Conservation (phyloP, 108 stramenopile species). For the Skeletonema marinoi region DNA sequence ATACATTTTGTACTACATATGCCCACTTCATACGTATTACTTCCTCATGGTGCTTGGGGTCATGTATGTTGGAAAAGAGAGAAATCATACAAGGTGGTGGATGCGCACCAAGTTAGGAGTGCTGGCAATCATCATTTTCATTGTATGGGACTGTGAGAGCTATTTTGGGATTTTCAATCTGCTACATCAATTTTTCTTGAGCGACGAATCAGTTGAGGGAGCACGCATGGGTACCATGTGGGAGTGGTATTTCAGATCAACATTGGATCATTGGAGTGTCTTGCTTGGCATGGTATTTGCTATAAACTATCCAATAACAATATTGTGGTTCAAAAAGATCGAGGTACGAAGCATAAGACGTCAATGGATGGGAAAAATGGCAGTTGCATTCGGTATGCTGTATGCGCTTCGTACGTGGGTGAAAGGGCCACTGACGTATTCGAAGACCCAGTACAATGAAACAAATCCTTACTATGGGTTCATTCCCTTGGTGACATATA, state of each 20-base stretch:
- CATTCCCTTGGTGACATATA: conserved; percentile 90
- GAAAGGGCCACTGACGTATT: conserved; percentile 70
- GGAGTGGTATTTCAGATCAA: conserved; percentile 98
- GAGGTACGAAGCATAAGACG: conserved; percentile 52
- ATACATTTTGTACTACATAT: conserved; percentile 98
- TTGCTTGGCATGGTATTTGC: conserved; percentile 97
- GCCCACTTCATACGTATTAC: conserved; percentile 97
- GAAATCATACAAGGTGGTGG: conserved; percentile 90
- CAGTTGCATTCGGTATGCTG: conserved; percentile 57
- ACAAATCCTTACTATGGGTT: conserved; percentile 96
- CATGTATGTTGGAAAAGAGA: conserved; percentile 77
- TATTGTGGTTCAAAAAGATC: conserved; percentile 84
- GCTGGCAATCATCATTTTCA: conserved; percentile 81
- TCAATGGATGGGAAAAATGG: conserved; percentile 70
- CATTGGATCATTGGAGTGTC: conserved; percentile 95
- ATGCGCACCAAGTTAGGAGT: conserved; percentile 86
- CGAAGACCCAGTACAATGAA: conserved; percentile 90
- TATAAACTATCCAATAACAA: conserved; percentile 89
- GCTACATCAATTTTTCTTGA: conserved; percentile 82
- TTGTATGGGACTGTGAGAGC: conserved; percentile 90
- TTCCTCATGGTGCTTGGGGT: conserved; percentile 94
- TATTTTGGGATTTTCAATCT: conserved; percentile 67
- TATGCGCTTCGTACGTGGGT: conserved; percentile 75
- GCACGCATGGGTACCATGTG: conserved; percentile 85
- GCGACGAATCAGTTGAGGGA: conserved; percentile 74